Evolutionary conservation across 192 early-diverging fungal species (phyloP), one percentile per base, ranked within the genome.

Genomic region (Coemansia sp.): DNA sequence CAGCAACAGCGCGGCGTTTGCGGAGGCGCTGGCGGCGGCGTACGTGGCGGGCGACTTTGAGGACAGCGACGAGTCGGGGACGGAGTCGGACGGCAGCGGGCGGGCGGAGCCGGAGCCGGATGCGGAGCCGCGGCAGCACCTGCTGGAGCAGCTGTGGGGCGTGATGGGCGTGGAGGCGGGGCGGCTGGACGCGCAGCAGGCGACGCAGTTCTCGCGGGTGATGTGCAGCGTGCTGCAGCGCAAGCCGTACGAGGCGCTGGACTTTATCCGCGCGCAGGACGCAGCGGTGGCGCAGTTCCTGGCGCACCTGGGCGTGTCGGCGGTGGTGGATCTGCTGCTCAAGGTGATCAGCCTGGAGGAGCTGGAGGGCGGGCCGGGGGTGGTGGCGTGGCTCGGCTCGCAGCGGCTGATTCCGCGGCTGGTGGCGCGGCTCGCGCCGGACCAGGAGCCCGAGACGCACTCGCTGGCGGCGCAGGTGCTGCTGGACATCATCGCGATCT

Each of bases 321-420:
- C 93, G 1, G 88, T 95, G 36, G 89, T 90, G 50, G 95, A 98
- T 62, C 77, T 98, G 26, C 67, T 98, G 41, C 83, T 98, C 39
- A 96, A 92, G 56, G 81, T 98, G 10, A 89, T 98, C 50, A 93
- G 90, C 60, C 78, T 94, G 53, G 92, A 93, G 43, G 95, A 98
- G 57, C 75, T 92, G 15, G 84, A 88, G 12, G 88, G 92, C 57
- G 92, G 87, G 2, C 79, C 83, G 14, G 90, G 92, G 14, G 84
- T 94, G 41, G 87, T 94, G 22, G 85, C 89, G 85, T 98, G 95
- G 95, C 81, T 98, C 38, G 87, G 85, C 64, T 80, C 83, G 31
- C 67, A 91, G 69, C 81, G 84, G 5, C 77, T 98, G n/a, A 79
- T 96, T 36, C 75, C 82, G 15, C 80, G 69, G 49, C 79, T 96